These are phyloP conservation scores for Dipsacomyces acuminosporus DNA, from an alignment of 371 early-diverging fungal species.

Conservation along the genomic window DNA sequence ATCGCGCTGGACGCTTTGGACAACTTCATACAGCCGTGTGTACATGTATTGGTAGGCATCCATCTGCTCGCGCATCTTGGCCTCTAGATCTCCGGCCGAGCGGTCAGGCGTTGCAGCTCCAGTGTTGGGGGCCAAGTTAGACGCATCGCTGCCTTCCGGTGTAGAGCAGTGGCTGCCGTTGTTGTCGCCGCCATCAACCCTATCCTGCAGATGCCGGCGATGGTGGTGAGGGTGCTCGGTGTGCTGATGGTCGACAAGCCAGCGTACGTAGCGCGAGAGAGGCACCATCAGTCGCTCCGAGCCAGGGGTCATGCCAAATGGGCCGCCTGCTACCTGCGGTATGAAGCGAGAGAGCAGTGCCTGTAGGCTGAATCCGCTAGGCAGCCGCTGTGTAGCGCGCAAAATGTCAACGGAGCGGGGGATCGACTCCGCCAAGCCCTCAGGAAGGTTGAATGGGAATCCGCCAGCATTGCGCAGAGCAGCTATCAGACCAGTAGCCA, in stretches of 20 bases:
- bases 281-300: conserved; percentile 32
- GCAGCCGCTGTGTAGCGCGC: conserved; percentile 23
- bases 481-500: conserved; percentile 4
- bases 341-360: conserved; percentile 36
- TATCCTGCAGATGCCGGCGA: conserved; percentile 1
- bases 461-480: conserved; percentile 16
- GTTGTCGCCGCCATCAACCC: background rate
- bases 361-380: conserved; percentile 27
- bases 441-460: conserved; percentile 25
- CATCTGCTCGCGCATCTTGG: conserved; percentile 28
- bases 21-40: conserved; percentile 41
- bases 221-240: conserved; percentile 9
- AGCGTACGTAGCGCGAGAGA: conserved; percentile 32
- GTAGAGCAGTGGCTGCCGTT: conserved; percentile 15
- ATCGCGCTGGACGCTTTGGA: conserved; percentile 44
- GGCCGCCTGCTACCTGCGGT: conserved; percentile 24
- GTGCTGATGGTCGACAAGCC: conserved; percentile 15
- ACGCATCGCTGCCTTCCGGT: conserved; percentile 4
- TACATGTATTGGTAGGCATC: conserved; percentile 43
- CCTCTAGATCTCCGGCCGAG: conserved; percentile 13
- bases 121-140: background rate
- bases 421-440: conserved; percentile 28
- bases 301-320: conserved; percentile 19
- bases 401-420: conserved; percentile 34
- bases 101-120: conserved; percentile 4